phyloP scores from a whole-genome alignment of 495 filamentous ascomycete genomes.

The Neurospora cerealis region DNA sequence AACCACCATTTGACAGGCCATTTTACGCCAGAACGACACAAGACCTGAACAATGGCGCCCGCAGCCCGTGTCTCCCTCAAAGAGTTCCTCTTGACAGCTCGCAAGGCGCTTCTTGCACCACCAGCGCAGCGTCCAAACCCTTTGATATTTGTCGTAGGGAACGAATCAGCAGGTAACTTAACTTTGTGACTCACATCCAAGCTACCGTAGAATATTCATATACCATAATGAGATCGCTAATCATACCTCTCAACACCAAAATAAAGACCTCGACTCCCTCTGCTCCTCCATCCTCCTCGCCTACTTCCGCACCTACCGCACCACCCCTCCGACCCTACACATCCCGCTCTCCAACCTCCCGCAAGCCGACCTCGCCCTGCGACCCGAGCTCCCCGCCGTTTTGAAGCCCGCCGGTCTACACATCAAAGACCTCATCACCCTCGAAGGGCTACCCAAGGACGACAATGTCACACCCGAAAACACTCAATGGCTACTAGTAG shows the following conservation, averaged over 20 bases:
- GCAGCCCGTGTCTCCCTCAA: constrained; percentile 15
- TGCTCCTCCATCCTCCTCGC: constrained; percentile 76
- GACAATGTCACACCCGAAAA: constrained; percentile 18
- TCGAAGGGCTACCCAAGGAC: constrained; percentile 31
- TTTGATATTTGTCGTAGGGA: constrained; percentile 58
- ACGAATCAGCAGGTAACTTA: constrained; percentile 59
- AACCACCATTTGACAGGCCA: neutral
- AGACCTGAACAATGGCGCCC: neutral
- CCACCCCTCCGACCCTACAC: constrained; percentile 43
- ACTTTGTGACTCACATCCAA: neutral
- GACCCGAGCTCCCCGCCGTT: constrained; percentile 67
- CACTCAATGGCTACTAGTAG: constrained; percentile 62
- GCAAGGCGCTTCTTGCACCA: constrained; percentile 28
- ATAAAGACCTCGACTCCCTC: constrained; percentile 79
- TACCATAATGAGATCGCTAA: neutral
- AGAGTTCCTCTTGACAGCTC: constrained; percentile 30
- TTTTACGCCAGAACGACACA: neutral
- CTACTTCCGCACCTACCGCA: constrained; percentile 55
- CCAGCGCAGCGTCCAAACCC: constrained; percentile 25
- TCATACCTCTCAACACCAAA: neutral
- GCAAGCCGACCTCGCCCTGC: constrained; percentile 55
- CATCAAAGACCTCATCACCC: constrained; percentile 38
- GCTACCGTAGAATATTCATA: too few species aligned
- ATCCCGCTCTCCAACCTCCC: constrained; percentile 75
- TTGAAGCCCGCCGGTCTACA: constrained; percentile 32